phyloP scores from a whole-genome alignment of 2,329 filamentous ascomycete species.

The Blastomyces parvus region DNA sequence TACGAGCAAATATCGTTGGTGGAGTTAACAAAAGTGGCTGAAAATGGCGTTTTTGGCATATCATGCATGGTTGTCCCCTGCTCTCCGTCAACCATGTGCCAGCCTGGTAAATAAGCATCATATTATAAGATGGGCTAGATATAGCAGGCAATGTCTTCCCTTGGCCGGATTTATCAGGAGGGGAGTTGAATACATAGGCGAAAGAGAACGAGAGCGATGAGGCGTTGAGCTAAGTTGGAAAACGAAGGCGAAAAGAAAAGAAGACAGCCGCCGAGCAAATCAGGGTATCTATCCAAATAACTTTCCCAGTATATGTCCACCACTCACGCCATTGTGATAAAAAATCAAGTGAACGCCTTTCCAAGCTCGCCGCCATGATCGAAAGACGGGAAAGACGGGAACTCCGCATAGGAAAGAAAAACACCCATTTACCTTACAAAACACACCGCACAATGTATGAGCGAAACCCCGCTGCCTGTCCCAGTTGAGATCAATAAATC shows the following conservation, averaged over 20 bases:
- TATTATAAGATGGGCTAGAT: neutral
- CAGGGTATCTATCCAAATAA: conserved; percentile 3
- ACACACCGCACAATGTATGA: neutral
- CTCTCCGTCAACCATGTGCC: neutral
- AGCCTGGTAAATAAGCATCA: neutral
- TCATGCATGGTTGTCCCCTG: neutral
- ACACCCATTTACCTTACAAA: neutral
- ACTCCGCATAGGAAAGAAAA: neutral
- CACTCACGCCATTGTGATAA: neutral
- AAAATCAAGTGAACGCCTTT: neutral
- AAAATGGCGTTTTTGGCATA: neutral
- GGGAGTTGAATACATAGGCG: too few relatives aligned
- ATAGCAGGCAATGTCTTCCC: neutral
- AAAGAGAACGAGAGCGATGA: neutral
- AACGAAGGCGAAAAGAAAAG: neutral
- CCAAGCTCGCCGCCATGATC: neutral
- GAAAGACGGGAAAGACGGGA: too few relatives aligned
- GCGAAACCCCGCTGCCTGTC: neutral
- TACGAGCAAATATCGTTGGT: too few relatives aligned
- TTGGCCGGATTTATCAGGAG: neutral
- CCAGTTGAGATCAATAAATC: neutral
- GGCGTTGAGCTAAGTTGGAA: neutral
- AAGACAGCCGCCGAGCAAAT: neutral
- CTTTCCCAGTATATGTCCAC: neutral
- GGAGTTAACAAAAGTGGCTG: neutral